These are phyloP conservation scores for Fraxinus sp. DNA, from an alignment of 305 asterid genomes.

Conservation along the genomic window DNA sequence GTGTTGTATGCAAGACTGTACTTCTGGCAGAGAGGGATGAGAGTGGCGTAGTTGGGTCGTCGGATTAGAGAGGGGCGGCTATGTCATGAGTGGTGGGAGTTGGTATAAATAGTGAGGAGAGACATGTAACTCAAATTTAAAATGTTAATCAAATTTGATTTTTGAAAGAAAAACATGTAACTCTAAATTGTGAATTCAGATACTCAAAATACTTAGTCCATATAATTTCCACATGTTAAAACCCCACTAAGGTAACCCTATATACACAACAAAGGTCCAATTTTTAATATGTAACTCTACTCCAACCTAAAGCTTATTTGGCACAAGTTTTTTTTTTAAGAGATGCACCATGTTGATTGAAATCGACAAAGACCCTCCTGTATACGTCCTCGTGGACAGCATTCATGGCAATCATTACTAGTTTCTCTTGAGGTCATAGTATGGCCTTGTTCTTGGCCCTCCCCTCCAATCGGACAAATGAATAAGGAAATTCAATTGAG, in stretches of 20 bases:
- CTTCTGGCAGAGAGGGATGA: too few species aligned
- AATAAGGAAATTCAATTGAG: not conserved
- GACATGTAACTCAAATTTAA: too few species aligned
- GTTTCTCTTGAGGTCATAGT: not conserved
- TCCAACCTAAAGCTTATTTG: not conserved
- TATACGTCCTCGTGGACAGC: not conserved
- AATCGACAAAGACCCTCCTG: not conserved
- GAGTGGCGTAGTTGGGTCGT: too few species aligned
- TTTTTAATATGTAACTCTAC: not conserved
- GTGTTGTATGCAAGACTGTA: too few species aligned
- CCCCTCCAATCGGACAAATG: not conserved
- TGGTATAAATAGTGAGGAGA: too few species aligned
- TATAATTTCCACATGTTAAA: too few species aligned
- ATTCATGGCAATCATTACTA: not conserved
- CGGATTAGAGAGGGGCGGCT: too few species aligned
- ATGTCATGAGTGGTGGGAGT: too few species aligned
- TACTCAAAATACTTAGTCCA: too few species aligned
- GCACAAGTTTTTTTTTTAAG: not conserved
- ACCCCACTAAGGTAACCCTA: not conserved
- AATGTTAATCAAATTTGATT: too few species aligned
- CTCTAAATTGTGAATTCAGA: too few species aligned
- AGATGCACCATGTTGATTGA: not conserved
- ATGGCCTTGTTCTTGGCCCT: not conserved
- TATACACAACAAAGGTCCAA: not conserved
- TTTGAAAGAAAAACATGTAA: too few species aligned